Base-by-base conservation (phyloP, 306 rosid genomes). In the Sicyos baderoa region DNA sequence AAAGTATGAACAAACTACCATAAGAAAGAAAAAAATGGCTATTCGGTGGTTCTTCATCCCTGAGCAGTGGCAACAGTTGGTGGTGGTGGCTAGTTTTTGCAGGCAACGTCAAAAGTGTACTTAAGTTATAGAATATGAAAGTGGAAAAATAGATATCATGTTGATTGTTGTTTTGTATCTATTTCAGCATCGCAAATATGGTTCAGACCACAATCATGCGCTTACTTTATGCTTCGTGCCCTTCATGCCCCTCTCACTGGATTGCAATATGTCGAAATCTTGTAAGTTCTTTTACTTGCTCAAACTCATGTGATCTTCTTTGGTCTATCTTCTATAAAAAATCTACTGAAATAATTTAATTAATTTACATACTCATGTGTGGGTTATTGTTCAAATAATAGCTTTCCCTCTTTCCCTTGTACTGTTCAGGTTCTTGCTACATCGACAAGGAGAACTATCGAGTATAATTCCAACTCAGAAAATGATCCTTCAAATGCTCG, bases 191-290 rank as follows among this genome's bases (percentile, higher is more conserved):
- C 50, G 94, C 91, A 62, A 85, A 82, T 79, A 78, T 93, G 55
- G 95, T 82, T 54, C 86, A 82, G 18, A 73, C 88, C 68, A 88
- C 98, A 81, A 86, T 93, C 59, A 83, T 86, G 88, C 88, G 97
- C 60, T 78, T 93, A 80, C 97, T 93, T 29, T 85, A 81, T 85
- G 96, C 94, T 40, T 89, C 98, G n/a, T 82, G 89, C 77, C 90
- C 94, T 74, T 93, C 81, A 17, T 80, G 83, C 76, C 88, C 98
- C 42, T 89, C 91, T 68, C 96, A 88, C 79, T 93, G 97, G 98
- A 88, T 93, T 71, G 78, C 91, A 73, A 78, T 88, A 76, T 89
- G 90, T 79, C 97, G 94, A 76, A 88, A 84, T 77, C 84, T 89
- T 92, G 98, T 93, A 80, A 77, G 89, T 75, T 77, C 42, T 71